These are phyloP conservation scores for Dianthus caryophyllus DNA, from an alignment of 148 eudicot species.

Conservation along the genomic window DNA sequence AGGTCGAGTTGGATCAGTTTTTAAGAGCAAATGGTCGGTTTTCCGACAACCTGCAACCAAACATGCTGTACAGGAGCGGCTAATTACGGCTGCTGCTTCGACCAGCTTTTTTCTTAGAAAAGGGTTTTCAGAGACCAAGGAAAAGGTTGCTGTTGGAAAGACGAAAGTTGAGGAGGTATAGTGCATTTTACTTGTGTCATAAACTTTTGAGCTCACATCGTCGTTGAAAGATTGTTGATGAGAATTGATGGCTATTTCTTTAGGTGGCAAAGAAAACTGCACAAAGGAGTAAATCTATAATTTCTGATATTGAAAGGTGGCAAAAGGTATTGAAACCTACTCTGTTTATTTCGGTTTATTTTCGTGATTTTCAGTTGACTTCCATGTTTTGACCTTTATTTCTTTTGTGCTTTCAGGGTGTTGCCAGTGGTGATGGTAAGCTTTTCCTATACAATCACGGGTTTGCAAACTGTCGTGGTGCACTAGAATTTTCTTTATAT, in stretches of 20 bases:
- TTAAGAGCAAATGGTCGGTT: conserved; percentile 88
- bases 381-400: conserved; percentile 22
- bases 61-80: conserved; percentile 87
- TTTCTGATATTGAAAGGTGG: conserved; percentile 95
- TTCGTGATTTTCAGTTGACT: conserved; percentile 6
- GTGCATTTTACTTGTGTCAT: background rate
- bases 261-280: conserved; percentile 98
- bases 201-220: background rate
- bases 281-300: conserved; percentile 65
- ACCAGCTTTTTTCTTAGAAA: conserved; percentile 74
- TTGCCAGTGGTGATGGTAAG: conserved; percentile 88
- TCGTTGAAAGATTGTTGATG: conserved; percentile 1
- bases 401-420: conserved; percentile 62
- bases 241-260: conserved; percentile 18
- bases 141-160: conserved; percentile 83
- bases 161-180: conserved; percentile 90
- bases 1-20: conserved; percentile 68
- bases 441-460: background rate
- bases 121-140: conserved; percentile 87
- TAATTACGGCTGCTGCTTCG: conserved; percentile 88
- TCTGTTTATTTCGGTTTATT: background rate
- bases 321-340: conserved; percentile 54
- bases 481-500: too few relatives aligned
- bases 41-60: conserved; percentile 88
- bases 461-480: background rate